phyloP scores from a whole-genome alignment of 192 early-diverging fungal genomes.

The Rhizophagus sp. region DNA sequence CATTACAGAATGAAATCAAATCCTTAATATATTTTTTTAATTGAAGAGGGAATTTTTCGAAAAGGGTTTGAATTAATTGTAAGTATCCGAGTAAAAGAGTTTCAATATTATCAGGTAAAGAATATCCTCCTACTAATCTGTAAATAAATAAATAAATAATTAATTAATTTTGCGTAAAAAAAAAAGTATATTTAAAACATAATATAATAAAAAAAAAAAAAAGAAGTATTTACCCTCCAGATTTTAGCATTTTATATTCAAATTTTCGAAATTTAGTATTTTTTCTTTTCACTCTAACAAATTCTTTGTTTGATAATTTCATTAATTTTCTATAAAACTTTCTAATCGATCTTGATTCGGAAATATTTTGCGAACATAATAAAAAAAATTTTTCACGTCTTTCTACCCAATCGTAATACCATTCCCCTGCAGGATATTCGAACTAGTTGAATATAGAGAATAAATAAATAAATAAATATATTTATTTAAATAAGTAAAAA shows the following conservation, averaged over 20 bases:
- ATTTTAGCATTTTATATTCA: background rate
- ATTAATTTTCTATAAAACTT: background rate
- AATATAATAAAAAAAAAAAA: background rate
- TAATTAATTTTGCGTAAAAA: no score
- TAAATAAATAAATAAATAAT: background rate
- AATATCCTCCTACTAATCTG: background rate
- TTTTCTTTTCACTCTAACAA: background rate
- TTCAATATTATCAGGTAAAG: slow-evolving; percentile 11
- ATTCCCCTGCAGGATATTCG: background rate
- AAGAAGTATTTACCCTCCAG: background rate
- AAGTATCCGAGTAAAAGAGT: background rate
- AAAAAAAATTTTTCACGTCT: background rate
- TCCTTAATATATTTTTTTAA: background rate
- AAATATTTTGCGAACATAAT: background rate
- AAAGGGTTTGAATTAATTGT: background rate
- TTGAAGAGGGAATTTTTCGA: background rate
- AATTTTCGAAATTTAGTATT: background rate
- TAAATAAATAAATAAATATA: no score
- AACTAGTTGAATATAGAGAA: background rate
- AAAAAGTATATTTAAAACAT: background rate
- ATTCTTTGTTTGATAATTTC: background rate
- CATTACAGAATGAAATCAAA: background rate
- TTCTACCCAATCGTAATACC: background rate
- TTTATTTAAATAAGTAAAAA: background rate
- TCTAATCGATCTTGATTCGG: background rate